Evolutionary conservation across 163 green algal species (phyloP), one percentile per base, ranked within the genome.

Genomic region (Scenedesmus sp.): DNA sequence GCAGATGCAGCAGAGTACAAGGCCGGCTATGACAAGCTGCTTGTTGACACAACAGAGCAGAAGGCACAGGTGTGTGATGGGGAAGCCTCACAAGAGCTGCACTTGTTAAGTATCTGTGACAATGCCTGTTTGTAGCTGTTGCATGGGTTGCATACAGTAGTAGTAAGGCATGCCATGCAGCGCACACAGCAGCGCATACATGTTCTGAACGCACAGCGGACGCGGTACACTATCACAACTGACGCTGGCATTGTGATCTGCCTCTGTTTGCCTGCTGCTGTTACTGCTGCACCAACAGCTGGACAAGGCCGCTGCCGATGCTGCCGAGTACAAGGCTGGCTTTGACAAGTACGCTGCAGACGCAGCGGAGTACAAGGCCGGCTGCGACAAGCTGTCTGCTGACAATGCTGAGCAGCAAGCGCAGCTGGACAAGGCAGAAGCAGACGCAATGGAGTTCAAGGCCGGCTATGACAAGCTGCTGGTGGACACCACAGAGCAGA

Each of bases 391-490:
- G 52, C 23, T 81, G 9, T 8, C 87, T 34, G 56, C 86, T 34
- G 91, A 93, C 20, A 76, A 16, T 34, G 66, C 54, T 15, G 23
- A 52, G 23, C 74, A 79, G 57, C 64, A 90, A 60, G 86, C 86
- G 4, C 52, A 86, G 77, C 26, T 82, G 9, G 59, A 87, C 83
- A 93, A 91, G 77, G 81, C 66, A 3, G n/a, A 13, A 23, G 88
- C 83, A 1, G 88, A 92, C 57, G 73, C 82, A 34, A 73, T 74
- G 4, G 88, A 90, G 74, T 88, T 86, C 73, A 92, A 90, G 82
- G 91, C 91, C 1, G 82, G 73, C 74, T 94, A 89, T 76, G 92
- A 94, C 89, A 95, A 77, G 59, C 59, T 76, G 52, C 34, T 83
- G 16, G 26, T 70, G 6, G 88, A 92, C 66, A 86, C 18, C 55